Evolutionary conservation across 768 basidiomycete genomes (phyloP).

Genomic region (Tulasnella sp.): DNA sequence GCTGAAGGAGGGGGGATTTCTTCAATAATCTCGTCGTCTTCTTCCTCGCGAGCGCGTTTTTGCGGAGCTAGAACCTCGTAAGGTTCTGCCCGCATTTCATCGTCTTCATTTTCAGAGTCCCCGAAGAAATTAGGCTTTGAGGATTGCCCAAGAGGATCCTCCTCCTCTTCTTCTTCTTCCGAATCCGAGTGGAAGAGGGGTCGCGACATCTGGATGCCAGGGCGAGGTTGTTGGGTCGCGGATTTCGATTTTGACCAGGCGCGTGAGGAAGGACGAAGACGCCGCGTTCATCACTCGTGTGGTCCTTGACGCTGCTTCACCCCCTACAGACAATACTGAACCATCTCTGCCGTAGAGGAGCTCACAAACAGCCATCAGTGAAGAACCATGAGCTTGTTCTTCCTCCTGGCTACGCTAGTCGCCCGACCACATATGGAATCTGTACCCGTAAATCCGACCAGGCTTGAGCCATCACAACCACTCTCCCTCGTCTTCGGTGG

Average conservation of each 20-base stretch:
- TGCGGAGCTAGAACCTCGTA: background rate
- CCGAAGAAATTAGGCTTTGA: conserved; percentile 16
- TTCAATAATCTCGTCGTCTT: conserved; percentile 6
- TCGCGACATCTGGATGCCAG: background rate
- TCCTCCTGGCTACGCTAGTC: background rate
- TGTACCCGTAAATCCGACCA: background rate
- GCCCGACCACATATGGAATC: background rate
- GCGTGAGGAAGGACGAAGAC: background rate
- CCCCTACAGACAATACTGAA: background rate
- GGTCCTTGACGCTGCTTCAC: background rate
- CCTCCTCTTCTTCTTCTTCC: conserved; percentile 8
- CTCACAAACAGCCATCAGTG: background rate
- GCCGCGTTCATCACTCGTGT: conserved; percentile 3
- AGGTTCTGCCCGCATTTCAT: background rate
- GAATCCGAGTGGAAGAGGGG: conserved; percentile 16
- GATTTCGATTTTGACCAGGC: background rate
- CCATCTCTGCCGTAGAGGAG: background rate
- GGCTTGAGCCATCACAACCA: conserved; percentile 1
- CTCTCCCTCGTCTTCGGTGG: background rate
- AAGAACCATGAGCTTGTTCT: background rate
- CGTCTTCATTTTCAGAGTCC: background rate
- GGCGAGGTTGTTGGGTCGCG: background rate
- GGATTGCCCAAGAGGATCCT: background rate
- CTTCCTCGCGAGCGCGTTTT: conserved; percentile 12
- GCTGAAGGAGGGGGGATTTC: background rate